Base-by-base conservation (phyloP, 495 filamentous ascomycete species). In the Lindgomyces ingoldianus region DNA sequence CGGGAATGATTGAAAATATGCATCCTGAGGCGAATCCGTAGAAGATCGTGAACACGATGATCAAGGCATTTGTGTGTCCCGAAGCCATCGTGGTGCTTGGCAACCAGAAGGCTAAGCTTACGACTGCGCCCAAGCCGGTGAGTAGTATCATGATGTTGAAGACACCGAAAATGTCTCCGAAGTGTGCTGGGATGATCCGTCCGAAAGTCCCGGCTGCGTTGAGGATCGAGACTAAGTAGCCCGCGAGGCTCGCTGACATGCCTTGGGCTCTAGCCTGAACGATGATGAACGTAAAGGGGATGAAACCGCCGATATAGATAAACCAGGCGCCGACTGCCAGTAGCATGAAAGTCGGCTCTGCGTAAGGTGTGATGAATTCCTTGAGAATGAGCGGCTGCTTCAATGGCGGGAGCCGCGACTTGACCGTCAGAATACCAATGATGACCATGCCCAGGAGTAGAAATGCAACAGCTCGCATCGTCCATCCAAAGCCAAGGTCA, bases 1-100 rank as follows among this genome's bases (percentile, higher is more conserved):
- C 81, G 0, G 85, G 83, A 0, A 79, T 76, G 1, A 91, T 74
- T 0, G 84, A 85, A 57, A 91, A 83, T 69, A 87, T 89, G 3
- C 86, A 85, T 2, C 89, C 89, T 1, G 86, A 88, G 21, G 81
- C 78, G 72, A 92, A 90, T 2, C 89, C 89, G 72, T 87, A 91
- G 1, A 90, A 66, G 0, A 81, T 81, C 3, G 82, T 80, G 74
- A 87, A 90, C 11, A 84, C 74, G 58, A 93, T 85, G 33, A 83
- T 84, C 2, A 85, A 78, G 1, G 80, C 84, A 46, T 84, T 87
- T 25, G 77, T 77, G 0, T 74, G 74, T 0, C 87, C 78, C 4
- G 48, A 29, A 45, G 29, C 19, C 29, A 29, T 9, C 11, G 9
- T 10, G 25, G 51, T 36, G 51, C 80, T 78, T 8, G 87, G 87